Base-by-base conservation (phyloP, 2,329 filamentous ascomycete genomes). In the Coniochaeta prunicola region DNA sequence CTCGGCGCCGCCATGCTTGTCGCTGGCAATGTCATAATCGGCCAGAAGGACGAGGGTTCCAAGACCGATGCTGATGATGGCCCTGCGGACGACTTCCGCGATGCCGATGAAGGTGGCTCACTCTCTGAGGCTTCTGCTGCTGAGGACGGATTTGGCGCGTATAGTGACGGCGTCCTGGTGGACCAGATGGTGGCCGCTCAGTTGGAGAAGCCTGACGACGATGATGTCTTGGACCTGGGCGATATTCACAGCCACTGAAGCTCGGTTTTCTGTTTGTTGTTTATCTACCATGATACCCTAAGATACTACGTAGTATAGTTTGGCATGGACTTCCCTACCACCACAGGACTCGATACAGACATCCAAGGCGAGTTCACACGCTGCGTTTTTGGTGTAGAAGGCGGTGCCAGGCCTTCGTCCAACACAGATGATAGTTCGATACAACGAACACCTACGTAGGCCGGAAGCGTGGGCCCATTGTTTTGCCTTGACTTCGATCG, bases 21-120 rank as follows among this genome's bases (percentile, higher is more conserved):
- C 1, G 87, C 82, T 0, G 90, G 90, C 2, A 92, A 90, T 63
- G 88, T 93, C 48, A 86, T 93, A 60, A 88, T 92, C 63, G 89
- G 90, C 2, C 78, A 83, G 58, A 84, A 90, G 65, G 86, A 89
- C 59, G 86, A 86, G 67, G 70, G 63, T 58, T 34, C 60, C 48
- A 62, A 59, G n/a, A 62, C 54, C 8, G 61, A 56, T 4, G 64
- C 55, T 17, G 62, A 57, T 15, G 61, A 21, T 15, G 60, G 36
- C 53, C 57, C 40, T 15, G 45, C 13, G 21, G 45, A 26, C 7
- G 45, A 28, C 10, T 50, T 50, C 24, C 45, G 45, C 12, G 45
- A 50, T 28, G 53, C 30, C 17, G 53, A 36, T 17, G 45, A 30
- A n/a, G 17, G 15, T 13, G 45, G 45, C 30, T 33, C 53, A 21